Percentiles rank a stretch among this genome's conserved stretches.
These are phyloP conservation scores for Leishmania lainsoni DNA, from an alignment of 208 protist species.

Conservation along the genomic window DNA sequence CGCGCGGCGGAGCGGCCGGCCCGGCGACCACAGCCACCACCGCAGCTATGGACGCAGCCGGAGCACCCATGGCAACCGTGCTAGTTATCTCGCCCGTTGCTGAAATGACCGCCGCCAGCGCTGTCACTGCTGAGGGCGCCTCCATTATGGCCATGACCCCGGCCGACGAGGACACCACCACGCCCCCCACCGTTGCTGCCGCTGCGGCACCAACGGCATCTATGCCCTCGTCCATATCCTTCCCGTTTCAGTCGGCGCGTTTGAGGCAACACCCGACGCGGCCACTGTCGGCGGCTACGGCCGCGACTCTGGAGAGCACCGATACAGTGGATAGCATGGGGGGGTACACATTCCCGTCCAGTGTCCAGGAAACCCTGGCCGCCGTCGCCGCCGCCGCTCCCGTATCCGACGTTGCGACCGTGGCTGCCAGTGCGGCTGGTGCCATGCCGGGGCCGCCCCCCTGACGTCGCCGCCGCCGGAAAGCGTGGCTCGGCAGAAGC, in stretches of 20 bases:
- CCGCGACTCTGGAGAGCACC: too few relatives aligned
- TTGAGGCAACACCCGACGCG: not conserved
- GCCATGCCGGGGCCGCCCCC: not conserved
- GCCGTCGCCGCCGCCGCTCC: not conserved
- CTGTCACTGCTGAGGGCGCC: not conserved
- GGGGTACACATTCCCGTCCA: not conserved
- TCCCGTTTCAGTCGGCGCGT: not conserved
- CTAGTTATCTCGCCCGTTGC: not conserved
- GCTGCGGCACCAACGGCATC: not conserved
- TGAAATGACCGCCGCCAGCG: not conserved
- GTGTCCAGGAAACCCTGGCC: not conserved
- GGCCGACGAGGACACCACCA: not conserved
- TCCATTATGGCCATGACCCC: not conserved
- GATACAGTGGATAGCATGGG: too few relatives aligned
- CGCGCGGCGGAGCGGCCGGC: not conserved
- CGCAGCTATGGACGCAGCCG: not conserved
- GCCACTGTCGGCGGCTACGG: not conserved
- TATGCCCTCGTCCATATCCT: not conserved
- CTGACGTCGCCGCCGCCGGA: slow-evolving; percentile 11
- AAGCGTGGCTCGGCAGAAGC: slow-evolving; percentile 31
- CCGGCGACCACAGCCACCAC: not conserved
- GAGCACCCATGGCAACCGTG: not conserved
- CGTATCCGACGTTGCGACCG: not conserved
- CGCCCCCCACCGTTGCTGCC: not conserved
- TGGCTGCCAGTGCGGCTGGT: not conserved